phyloP scores from a whole-genome alignment of 2,329 filamentous ascomycete species.

The Calonectria pseudoreteaudii region DNA sequence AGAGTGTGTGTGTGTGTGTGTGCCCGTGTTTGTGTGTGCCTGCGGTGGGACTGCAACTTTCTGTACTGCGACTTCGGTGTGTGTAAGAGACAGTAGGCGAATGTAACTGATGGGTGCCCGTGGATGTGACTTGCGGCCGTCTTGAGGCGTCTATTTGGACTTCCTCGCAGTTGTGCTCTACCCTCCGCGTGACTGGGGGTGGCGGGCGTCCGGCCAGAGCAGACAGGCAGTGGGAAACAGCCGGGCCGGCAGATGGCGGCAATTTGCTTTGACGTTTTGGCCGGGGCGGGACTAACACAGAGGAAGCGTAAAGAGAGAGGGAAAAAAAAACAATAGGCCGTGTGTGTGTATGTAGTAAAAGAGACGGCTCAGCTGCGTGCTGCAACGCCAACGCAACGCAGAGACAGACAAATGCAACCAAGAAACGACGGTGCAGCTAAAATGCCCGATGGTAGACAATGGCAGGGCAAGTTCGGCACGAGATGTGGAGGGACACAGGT shows the following conservation, averaged over 20 bases:
- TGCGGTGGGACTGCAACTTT: constrained; percentile 12
- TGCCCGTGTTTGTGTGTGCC: neutral
- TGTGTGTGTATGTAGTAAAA: neutral
- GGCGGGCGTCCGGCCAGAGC: constrained; percentile 2
- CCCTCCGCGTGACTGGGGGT: neutral
- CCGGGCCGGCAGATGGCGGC: constrained; percentile 17
- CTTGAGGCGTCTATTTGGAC: neutral
- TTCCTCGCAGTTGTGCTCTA: neutral
- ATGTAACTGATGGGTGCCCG: neutral
- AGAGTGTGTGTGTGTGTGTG: neutral
- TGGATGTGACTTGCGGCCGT: constrained; percentile 4
- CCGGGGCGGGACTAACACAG: constrained; percentile 4
- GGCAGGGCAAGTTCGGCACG: neutral
- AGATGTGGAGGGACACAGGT: constrained; percentile 3
- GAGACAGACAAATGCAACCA: neutral
- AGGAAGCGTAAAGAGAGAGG: neutral
- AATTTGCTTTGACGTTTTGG: constrained; percentile 4
- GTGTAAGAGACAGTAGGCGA: constrained; percentile 2
- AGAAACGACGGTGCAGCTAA: neutral
- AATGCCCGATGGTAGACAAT: neutral
- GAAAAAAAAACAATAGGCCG: neutral
- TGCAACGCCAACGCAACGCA: constrained; percentile 25
- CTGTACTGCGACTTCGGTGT: constrained; percentile 7
- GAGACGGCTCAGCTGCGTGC: constrained; percentile 14
- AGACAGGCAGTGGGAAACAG: neutral